These are phyloP conservation scores for Boletellus emodensis DNA, from an alignment of 768 basidiomycete species.

Conservation along the genomic window DNA sequence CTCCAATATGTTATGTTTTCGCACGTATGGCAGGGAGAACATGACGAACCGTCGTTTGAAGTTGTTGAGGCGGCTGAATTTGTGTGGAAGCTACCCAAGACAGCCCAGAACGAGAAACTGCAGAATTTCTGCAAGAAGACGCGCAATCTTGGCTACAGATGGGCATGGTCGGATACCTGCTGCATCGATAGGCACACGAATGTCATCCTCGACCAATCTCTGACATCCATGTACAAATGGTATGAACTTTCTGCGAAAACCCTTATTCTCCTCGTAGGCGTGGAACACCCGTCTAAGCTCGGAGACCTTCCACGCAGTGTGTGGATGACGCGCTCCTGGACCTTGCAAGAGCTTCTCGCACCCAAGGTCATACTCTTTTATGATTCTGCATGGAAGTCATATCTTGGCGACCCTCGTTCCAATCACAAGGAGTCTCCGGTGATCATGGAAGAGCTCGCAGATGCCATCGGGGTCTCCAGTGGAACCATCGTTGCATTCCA, in stretches of 20 bases:
- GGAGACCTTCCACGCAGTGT: not conserved
- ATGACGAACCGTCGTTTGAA: constrained; percentile 6
- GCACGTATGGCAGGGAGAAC: constrained; percentile 6
- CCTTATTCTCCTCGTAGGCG: not conserved
- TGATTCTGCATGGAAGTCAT: constrained; percentile 6
- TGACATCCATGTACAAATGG: constrained; percentile 13
- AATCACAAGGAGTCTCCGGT: constrained; percentile 12
- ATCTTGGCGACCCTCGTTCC: not conserved
- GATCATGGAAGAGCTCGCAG: constrained; percentile 8
- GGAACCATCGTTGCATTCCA: constrained; percentile 1
- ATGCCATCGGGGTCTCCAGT: constrained; percentile 4
- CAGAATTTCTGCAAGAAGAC: constrained; percentile 5
- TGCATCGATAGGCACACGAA: constrained; percentile 7
- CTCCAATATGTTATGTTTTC: constrained; percentile 12
- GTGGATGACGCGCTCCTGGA: constrained; percentile 17
- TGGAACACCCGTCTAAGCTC: not conserved
- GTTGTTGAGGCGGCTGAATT: constrained; percentile 2
- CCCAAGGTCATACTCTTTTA: constrained; percentile 10
- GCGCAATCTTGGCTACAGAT: constrained; percentile 7
- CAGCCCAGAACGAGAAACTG: constrained; percentile 2
- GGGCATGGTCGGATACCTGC: constrained; percentile 13
- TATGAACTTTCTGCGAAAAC: constrained; percentile 8
- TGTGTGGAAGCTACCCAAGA: constrained; percentile 3
- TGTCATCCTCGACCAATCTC: constrained; percentile 4
- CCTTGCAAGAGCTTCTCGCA: constrained; percentile 15